A percentile compares a stretch with the other conserved stretches of the same genome.
phyloP scores from a whole-genome alignment of 2,329 filamentous ascomycete species.

The Bipolaris sorokiniana region DNA sequence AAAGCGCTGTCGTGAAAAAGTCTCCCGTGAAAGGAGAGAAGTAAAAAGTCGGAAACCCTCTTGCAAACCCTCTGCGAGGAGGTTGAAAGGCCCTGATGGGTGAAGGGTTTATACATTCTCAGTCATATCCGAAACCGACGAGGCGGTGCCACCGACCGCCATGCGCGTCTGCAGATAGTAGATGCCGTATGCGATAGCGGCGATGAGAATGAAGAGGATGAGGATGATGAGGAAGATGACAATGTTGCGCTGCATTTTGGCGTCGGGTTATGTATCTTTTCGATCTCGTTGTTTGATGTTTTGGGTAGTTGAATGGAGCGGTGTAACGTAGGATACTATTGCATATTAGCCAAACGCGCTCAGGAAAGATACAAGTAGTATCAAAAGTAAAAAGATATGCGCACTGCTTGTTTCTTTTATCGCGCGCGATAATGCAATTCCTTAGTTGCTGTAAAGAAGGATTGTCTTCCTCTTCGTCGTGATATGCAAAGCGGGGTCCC shows the following conservation, averaged over 20 bases:
- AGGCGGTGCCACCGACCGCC: slow-evolving; percentile 45
- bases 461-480: no score
- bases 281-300: no score
- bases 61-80: no score
- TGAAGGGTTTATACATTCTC: slow-evolving; percentile 9
- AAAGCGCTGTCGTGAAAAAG: no score
- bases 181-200: slow-evolving; percentile 57
- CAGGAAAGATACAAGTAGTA: background rate
- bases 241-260: slow-evolving; percentile 58
- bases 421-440: no score
- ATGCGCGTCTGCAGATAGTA: slow-evolving; percentile 56
- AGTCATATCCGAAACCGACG: slow-evolving; percentile 42
- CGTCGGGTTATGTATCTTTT: slow-evolving; percentile 3
- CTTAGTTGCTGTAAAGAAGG: no score
- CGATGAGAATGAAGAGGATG: slow-evolving; percentile 59
- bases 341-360: background rate
- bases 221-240: slow-evolving; percentile 61
- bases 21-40: no score
- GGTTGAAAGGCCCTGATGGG: background rate
- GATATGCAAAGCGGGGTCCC: no score
- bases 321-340: background rate
- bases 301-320: no score
- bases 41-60: no score
- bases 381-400: background rate
- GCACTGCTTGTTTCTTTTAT: background rate